Percentiles rank a stretch among this genome's conserved stretches.
phyloP scores from a whole-genome alignment of 164 flowering plant genomes.

The Echeveria elegans region DNA sequence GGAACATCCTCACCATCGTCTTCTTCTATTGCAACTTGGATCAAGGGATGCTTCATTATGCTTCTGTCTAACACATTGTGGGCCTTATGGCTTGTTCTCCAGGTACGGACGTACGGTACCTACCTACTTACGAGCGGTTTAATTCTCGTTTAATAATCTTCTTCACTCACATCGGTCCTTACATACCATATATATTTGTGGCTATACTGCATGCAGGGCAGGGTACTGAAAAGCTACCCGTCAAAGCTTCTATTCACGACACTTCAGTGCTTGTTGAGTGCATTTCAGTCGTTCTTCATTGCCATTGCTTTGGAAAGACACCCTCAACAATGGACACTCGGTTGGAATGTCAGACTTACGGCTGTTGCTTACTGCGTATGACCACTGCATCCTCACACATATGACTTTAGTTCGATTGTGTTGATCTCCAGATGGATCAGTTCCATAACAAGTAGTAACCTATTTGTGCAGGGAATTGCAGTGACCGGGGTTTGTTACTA shows the following conservation, averaged over 20 bases:
- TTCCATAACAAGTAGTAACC: neutral
- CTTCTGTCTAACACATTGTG: slow-evolving; percentile 35
- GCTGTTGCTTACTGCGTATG: slow-evolving; percentile 45
- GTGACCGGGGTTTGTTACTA: slow-evolving; percentile 60
- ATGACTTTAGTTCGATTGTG: neutral
- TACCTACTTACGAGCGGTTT: neutral
- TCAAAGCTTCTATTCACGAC: slow-evolving; percentile 49
- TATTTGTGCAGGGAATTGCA: slow-evolving; percentile 41
- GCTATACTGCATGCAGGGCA: slow-evolving; percentile 19
- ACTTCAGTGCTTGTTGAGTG: slow-evolving; percentile 44
- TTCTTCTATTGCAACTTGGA: slow-evolving; percentile 38
- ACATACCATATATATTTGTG: no score
- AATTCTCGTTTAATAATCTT: neutral
- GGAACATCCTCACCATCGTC: slow-evolving; percentile 8
- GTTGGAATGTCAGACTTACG: slow-evolving; percentile 41
- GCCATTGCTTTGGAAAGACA: slow-evolving; percentile 48
- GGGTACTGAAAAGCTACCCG: slow-evolving; percentile 40
- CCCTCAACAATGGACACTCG: slow-evolving; percentile 40
- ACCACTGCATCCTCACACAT: neutral
- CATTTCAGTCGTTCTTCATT: slow-evolving; percentile 44
- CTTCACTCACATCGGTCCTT: neutral
- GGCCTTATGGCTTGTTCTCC: slow-evolving; percentile 66
- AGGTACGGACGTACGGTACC: slow-evolving; percentile 40
- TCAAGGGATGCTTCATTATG: slow-evolving; percentile 61
- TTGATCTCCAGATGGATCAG: neutral